phyloP scores from a whole-genome alignment of 164 flowering plant species.

The Hamamelis virginiana region DNA sequence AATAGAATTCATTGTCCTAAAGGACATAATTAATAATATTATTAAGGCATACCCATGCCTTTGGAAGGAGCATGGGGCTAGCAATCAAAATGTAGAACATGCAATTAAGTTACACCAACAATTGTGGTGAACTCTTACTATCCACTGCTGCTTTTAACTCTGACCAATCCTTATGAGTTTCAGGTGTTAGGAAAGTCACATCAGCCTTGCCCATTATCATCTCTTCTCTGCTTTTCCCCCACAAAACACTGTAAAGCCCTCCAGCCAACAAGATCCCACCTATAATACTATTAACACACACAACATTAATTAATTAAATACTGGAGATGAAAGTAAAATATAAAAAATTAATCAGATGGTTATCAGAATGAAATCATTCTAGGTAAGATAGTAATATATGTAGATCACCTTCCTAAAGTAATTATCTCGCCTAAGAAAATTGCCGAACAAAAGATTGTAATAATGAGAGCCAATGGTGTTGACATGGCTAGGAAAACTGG shows the following conservation, averaged over 20 bases:
- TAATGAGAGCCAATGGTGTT: slow-evolving; percentile 52
- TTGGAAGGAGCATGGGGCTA: too few species aligned
- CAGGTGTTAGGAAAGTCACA: neutral
- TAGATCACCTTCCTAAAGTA: slow-evolving; percentile 67
- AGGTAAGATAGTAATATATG: too few species aligned
- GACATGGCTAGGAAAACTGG: slow-evolving; percentile 75
- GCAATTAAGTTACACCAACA: too few species aligned
- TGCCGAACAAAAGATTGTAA: slow-evolving; percentile 51
- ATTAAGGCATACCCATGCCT: too few species aligned
- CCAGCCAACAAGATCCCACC: slow-evolving; percentile 52
- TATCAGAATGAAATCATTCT: too few species aligned
- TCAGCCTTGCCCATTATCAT: slow-evolving; percentile 4
- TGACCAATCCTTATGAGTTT: slow-evolving; percentile 19
- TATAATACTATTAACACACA: slow-evolving; percentile 30
- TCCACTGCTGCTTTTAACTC: slow-evolving; percentile 10
- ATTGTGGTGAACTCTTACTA: neutral
- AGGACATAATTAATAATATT: too few species aligned
- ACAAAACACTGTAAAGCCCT: slow-evolving; percentile 56
- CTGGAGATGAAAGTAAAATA: neutral
- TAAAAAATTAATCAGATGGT: neutral
- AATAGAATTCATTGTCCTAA: too few species aligned
- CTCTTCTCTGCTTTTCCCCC: slow-evolving; percentile 56
- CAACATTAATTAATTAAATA: neutral
- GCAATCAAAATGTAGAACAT: too few species aligned
- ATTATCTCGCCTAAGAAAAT: slow-evolving; percentile 55